phyloP scores from a whole-genome alignment of 2,329 filamentous ascomycete genomes.

The Cadophora luteo-olivacea region DNA sequence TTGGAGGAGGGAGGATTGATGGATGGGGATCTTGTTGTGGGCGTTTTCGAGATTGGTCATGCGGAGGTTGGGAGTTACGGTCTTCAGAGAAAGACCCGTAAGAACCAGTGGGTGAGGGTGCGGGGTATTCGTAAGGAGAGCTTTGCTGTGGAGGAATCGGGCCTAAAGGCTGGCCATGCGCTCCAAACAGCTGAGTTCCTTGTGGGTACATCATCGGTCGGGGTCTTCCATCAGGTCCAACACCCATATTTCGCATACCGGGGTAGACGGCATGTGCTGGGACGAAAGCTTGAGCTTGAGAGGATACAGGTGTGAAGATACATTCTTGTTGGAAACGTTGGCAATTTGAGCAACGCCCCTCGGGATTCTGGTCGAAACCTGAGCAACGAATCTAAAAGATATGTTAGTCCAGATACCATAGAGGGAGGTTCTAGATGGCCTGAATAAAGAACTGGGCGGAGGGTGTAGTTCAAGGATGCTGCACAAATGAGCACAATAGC shows the following conservation, averaged over 20 bases:
- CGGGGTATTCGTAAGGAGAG: conserved; percentile 44
- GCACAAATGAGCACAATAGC: not conserved
- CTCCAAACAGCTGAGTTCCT: conserved; percentile 46
- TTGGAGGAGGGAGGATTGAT: conserved; percentile 46
- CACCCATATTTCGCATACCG: conserved; percentile 52
- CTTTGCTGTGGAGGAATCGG: conserved; percentile 37
- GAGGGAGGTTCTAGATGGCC: not conserved
- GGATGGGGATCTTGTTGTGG: conserved; percentile 45
- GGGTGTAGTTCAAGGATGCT: not conserved
- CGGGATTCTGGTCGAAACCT: conserved; percentile 73
- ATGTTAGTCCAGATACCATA: not conserved
- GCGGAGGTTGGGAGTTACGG: conserved; percentile 31
- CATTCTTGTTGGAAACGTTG: conserved; percentile 78
- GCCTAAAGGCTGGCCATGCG: conserved; percentile 48
- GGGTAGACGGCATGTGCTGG: conserved; percentile 73
- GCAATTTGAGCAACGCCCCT: conserved; percentile 77
- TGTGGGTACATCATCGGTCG: conserved; percentile 41
- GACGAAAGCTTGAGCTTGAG: conserved; percentile 76
- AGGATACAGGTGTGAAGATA: conserved; percentile 78
- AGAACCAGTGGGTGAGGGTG: conserved; percentile 44
- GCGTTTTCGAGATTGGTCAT: conserved; percentile 43
- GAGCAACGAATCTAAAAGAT: conserved; percentile 72
- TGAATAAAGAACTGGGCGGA: not conserved
- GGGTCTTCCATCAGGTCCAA: conserved; percentile 45
- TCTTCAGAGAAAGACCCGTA: conserved; percentile 37